Evolutionary conservation across 176 grass and related monocot genomes (phyloP).

Genomic region (Thalia dealbata): DNA sequence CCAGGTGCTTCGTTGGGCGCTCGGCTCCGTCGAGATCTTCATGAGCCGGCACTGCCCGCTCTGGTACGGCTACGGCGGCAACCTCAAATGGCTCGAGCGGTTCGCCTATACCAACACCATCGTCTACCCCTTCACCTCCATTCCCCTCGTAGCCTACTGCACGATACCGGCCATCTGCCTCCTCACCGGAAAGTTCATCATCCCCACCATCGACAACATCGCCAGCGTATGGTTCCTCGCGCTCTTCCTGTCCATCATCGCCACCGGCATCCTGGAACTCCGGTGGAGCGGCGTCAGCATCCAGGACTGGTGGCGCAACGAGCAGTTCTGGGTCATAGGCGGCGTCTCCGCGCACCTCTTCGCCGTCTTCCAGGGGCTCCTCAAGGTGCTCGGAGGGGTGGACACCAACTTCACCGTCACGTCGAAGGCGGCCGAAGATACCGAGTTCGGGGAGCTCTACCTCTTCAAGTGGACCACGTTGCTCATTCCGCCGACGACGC

Average conservation of each 20-base stretch:
- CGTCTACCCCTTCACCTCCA: conserved; percentile 90
- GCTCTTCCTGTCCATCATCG: conserved; percentile 83
- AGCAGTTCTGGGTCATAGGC: conserved; percentile 94
- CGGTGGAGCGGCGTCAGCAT: conserved; percentile 94
- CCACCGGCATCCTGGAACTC: conserved; percentile 60
- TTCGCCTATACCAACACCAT: conserved; percentile 97
- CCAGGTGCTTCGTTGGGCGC: conserved; percentile 78
- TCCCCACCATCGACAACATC: conserved; percentile 78
- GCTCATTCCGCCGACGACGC: conserved; percentile 64
- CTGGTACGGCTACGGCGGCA: conserved; percentile 81
- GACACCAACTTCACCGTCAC: conserved; percentile 99
- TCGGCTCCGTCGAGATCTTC: conserved; percentile 86
- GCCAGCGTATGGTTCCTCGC: conserved; percentile 91
- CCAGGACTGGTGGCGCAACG: conserved; percentile 85
- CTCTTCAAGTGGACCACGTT: conserved; percentile 97
- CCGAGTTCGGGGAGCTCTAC: conserved; percentile 73
- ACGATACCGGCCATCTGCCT: conserved; percentile 82
- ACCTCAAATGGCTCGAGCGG: conserved; percentile 87
- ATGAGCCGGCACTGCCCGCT: conserved; percentile 90
- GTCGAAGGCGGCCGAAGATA: conserved; percentile 55
- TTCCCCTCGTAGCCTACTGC: conserved; percentile 78
- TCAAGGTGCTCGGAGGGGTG: conserved; percentile 76
- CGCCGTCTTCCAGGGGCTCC: conserved; percentile 81
- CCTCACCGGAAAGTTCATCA: conserved; percentile 94
- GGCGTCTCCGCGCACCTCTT: conserved; percentile 82